Conservation (phyloP, 495 filamentous ascomycete species). For the Tuber borchii region DNA sequence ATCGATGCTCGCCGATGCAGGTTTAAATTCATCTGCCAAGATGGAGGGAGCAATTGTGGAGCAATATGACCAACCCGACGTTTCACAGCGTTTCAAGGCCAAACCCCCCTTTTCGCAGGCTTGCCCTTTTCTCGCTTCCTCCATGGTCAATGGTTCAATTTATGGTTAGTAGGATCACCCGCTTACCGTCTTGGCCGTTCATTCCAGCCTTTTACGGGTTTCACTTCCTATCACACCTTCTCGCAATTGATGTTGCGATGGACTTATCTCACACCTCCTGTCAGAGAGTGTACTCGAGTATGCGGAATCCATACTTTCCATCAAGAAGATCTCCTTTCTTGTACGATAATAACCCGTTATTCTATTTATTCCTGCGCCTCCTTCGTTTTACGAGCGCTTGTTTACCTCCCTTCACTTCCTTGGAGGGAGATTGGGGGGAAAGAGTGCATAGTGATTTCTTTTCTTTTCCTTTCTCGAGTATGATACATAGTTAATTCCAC, state of each 20-base stretch:
- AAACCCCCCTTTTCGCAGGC: background rate
- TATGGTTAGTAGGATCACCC: background rate
- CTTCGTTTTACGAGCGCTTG: constrained; percentile 1
- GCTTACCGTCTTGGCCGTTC: background rate
- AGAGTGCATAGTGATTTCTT: background rate
- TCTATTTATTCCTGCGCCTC: background rate
- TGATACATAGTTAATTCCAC: background rate
- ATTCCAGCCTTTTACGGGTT: background rate
- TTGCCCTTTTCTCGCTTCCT: background rate
- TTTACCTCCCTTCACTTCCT: background rate
- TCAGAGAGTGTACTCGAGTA: background rate
- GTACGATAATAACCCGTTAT: background rate
- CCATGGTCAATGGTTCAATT: background rate
- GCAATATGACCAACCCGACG: background rate
- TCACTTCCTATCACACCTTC: constrained; percentile 1
- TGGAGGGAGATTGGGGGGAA: background rate
- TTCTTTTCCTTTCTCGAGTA: background rate
- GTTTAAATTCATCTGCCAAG: background rate
- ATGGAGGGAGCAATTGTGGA: background rate
- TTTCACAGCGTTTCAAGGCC: constrained; percentile 1
- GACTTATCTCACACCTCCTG: background rate
- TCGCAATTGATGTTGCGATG: background rate
- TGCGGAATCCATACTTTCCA: background rate
- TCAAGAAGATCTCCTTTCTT: background rate
- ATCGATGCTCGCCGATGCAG: background rate